Percentiles rank a stretch among this genome's conserved stretches.
Evolutionary conservation across 495 filamentous ascomycete species (phyloP).

Genomic region (Talaromyces proteolyticus): DNA sequence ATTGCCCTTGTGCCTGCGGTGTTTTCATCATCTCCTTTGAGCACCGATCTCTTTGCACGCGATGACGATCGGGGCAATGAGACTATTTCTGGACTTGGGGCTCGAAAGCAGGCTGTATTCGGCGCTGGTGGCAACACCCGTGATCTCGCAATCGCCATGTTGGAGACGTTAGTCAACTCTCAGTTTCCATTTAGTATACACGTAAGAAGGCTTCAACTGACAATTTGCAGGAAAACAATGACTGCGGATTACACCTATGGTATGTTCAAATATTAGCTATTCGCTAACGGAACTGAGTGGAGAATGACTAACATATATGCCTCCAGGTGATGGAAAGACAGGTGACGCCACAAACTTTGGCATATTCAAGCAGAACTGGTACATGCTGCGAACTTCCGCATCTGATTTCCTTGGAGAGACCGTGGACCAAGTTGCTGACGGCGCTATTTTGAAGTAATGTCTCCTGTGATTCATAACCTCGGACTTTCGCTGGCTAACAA

Average conservation of each 20-base stretch:
- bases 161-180: conserved; percentile 25
- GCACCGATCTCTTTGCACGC: neutral
- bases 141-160: conserved; percentile 37
- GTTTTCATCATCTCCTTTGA: neutral
- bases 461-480: neutral
- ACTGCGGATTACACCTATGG: conserved; percentile 27
- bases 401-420: conserved; percentile 18
- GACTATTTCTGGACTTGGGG: conserved; percentile 23
- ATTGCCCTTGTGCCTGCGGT: neutral
- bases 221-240: conserved; percentile 20
- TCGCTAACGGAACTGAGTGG: neutral
- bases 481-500: neutral
- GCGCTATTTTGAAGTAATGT: conserved; percentile 22
- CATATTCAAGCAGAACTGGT: conserved; percentile 36
- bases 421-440: conserved; percentile 12
- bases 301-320: conserved; percentile 1
- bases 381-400: conserved; percentile 24
- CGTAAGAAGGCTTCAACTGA: neutral
- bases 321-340: conserved; percentile 21
- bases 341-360: conserved; percentile 25
- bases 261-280: conserved; percentile 9
- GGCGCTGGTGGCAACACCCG: conserved; percentile 28
- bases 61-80: conserved; percentile 18
- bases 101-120: conserved; percentile 25
- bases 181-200: neutral